Base-by-base conservation (phyloP, 2,329 filamentous ascomycete species). In the Aspergillus ochraceus region DNA sequence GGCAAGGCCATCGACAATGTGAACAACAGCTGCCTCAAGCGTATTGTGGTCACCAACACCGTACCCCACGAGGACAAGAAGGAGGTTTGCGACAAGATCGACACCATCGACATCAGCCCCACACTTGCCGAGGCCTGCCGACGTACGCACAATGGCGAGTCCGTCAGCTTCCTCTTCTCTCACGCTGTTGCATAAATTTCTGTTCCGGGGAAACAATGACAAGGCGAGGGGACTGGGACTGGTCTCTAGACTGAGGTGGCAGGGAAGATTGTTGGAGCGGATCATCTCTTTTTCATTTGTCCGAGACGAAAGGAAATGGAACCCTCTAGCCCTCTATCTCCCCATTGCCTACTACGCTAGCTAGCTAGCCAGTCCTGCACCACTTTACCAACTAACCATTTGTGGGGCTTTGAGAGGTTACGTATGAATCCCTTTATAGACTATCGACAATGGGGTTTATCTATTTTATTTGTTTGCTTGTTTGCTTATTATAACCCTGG, bases 21-120 rank as follows among this genome's bases (percentile, higher is more conserved):
- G 70, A 96, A 96, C 77, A 84, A 85, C 66, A 92, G 90, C 70
- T 84, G 87, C 73, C 79, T 96, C 66, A 87, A 86, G 67, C 88
- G 89, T 69, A 81, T 97, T 42, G 92, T 97, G 14, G 92, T 96
- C 39, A 97, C 93, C 52, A 97, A 97, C 79, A 97, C 90, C 1
- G 90, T 94, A 12, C 90, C 90, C 4, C 85, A 92, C 66, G 86
- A 88, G 64, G 90, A 92, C 74, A 94, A 96, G 83, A 88, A 90
- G 74, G 86, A 89, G 71, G 78, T 83, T 47, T 96, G 93, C 77
- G 84, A 87, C 59, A 89, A 90, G 77, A 86, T 97, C 64, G 88
- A 92, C 77, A 93, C 93, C 58, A 96, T 97, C 74, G 93, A 97
- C 77, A 91, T 97, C 68, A 92, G 90, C 70, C 90, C 91, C 47